These are phyloP conservation scores for Phaeoacremonium minimum DNA, from an alignment of 2,329 filamentous ascomycete species.

Conservation along the genomic window DNA sequence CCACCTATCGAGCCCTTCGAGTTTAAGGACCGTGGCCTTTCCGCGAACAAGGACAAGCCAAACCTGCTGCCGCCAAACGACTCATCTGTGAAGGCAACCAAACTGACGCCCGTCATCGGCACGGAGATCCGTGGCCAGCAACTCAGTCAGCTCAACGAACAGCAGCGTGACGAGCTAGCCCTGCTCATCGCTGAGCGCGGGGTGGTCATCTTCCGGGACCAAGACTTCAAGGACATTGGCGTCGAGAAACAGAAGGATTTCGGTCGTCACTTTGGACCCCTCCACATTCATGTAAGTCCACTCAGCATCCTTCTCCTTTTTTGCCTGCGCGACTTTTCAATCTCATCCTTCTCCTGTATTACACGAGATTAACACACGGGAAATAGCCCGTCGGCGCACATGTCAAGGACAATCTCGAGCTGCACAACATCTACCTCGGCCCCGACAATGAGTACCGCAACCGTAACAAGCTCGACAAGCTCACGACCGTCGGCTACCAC, in stretches of 20 bases:
- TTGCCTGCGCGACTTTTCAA: slow-evolving; percentile 1
- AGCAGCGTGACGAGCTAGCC: slow-evolving; percentile 35
- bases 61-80: slow-evolving; percentile 17
- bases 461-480: slow-evolving; percentile 23
- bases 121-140: slow-evolving; percentile 35
- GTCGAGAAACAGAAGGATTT: slow-evolving; percentile 31
- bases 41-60: slow-evolving; percentile 21
- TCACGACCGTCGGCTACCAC: slow-evolving; percentile 32
- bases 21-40: slow-evolving; percentile 23
- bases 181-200: slow-evolving; percentile 34
- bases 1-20: slow-evolving; percentile 22
- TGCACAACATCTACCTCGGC: slow-evolving; percentile 42
- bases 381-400: slow-evolving; percentile 33
- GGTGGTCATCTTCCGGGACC: slow-evolving; percentile 29
- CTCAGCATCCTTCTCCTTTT: not conserved
- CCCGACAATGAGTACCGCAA: slow-evolving; percentile 37
- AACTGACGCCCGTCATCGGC: slow-evolving; percentile 29
- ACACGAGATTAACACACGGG: not conserved
- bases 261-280: slow-evolving; percentile 29
- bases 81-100: slow-evolving; percentile 13
- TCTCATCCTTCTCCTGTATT: slow-evolving; percentile 39
- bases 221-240: slow-evolving; percentile 31
- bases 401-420: slow-evolving; percentile 34
- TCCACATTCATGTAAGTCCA: slow-evolving; percentile 30
- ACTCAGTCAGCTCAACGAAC: slow-evolving; percentile 28